Evolutionary conservation across 306 rosid genomes (phyloP).

Genomic region (Malus asiatica): DNA sequence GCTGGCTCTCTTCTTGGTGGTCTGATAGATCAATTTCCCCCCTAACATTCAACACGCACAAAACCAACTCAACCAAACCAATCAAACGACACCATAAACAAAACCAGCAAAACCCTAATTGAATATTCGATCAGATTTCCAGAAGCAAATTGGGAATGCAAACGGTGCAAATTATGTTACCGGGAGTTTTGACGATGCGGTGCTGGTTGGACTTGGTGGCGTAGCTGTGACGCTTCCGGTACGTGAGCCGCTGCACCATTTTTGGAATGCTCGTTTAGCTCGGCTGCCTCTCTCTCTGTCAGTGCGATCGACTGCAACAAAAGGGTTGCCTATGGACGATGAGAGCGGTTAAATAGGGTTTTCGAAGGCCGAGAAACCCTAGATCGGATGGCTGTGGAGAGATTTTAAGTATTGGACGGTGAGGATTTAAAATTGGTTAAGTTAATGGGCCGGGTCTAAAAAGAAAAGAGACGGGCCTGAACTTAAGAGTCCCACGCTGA

Average conservation of each 20-base stretch:
- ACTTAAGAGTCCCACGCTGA: neutral
- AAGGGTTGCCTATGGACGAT: fast-evolving
- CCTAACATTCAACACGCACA: slow-evolving; percentile 32
- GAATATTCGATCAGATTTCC: neutral
- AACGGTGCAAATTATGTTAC: slow-evolving; percentile 15
- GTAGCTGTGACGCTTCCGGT: slow-evolving; percentile 71
- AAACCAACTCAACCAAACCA: neutral
- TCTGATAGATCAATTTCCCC: slow-evolving; percentile 81
- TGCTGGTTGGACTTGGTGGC: slow-evolving; percentile 92
- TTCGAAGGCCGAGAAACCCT: slow-evolving; percentile 22
- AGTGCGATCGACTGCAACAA: neutral
- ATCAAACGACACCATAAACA: neutral
- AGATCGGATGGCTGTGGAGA: slow-evolving; percentile 26
- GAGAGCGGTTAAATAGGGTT: slow-evolving; percentile 14
- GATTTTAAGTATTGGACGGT: neutral
- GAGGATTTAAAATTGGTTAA: neutral
- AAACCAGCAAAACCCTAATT: too few species aligned
- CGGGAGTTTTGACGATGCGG: slow-evolving; percentile 80
- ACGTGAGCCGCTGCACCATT: slow-evolving; percentile 86
- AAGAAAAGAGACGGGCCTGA: neutral
- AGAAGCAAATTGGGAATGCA: neutral
- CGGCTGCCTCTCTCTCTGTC: neutral
- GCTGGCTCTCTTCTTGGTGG: slow-evolving; percentile 79
- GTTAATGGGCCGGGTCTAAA: neutral
- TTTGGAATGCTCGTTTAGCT: slow-evolving; percentile 1